A percentile compares a stretch with the other conserved stretches of the same genome.
These are phyloP conservation scores for Curvularia hawaiiensis DNA, from an alignment of 2,329 filamentous ascomycete species.

Conservation along the genomic window DNA sequence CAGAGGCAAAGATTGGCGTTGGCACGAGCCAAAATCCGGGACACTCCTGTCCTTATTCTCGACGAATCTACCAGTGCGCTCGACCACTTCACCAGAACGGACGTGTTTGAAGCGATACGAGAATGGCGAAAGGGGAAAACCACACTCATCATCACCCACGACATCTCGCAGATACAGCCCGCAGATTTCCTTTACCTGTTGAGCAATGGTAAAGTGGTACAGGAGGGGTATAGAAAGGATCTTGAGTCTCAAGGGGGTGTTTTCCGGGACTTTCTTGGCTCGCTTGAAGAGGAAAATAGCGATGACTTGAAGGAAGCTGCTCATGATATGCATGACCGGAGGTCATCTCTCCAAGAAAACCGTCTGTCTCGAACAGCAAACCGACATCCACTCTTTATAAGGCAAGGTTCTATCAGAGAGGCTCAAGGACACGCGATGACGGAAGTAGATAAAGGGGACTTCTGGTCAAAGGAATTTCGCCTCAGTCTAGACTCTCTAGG, in stretches of 20 bases:
- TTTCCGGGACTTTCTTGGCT: conserved; percentile 50
- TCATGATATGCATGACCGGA: neutral
- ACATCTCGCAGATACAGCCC: conserved; percentile 74
- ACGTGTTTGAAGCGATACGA: conserved; percentile 76
- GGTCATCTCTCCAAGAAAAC: neutral
- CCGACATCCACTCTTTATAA: neutral
- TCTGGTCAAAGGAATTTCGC: neutral
- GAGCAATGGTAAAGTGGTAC: conserved; percentile 69
- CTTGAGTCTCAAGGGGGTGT: conserved; percentile 54
- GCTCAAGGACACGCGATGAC: conserved; percentile 3
- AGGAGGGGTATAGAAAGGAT: conserved; percentile 68
- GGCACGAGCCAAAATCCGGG: conserved; percentile 75
- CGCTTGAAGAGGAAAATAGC: conserved; percentile 13
- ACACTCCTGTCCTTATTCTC: conserved; percentile 80
- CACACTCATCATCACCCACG: conserved; percentile 92
- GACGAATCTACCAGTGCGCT: conserved; percentile 89
- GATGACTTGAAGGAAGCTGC: conserved; percentile 8
- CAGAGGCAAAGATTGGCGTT: conserved; percentile 83
- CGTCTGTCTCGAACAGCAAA: neutral
- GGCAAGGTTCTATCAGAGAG: neutral
- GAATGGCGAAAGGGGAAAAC: conserved; percentile 80
- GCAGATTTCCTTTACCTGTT: conserved; percentile 82
- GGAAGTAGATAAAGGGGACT: neutral
- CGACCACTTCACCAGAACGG: conserved; percentile 70
- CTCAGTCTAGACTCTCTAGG: conserved; percentile 11